phyloP scores from a whole-genome alignment of 2,329 filamentous ascomycete genomes.

The Phialemonium atrogriseum region DNA sequence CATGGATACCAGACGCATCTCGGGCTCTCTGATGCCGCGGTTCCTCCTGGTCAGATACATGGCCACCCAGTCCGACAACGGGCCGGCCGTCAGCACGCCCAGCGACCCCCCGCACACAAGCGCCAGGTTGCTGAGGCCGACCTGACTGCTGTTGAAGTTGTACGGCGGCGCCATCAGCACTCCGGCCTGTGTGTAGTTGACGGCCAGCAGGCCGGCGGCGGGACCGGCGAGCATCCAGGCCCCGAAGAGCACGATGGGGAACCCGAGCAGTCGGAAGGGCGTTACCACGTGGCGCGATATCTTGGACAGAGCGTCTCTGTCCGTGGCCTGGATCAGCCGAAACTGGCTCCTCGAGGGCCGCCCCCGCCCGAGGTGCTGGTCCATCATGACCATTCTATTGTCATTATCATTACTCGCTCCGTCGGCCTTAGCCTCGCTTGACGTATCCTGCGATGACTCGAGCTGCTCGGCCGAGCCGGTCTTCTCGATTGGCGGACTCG shows the following conservation, averaged over 20 bases:
- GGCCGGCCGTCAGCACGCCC: slow-evolving; percentile 24
- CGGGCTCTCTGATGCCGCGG: slow-evolving; percentile 29
- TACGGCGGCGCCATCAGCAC: slow-evolving; percentile 39
- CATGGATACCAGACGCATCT: slow-evolving; percentile 28
- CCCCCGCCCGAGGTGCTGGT: too few species aligned
- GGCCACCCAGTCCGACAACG: slow-evolving; percentile 27
- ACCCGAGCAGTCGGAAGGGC: slow-evolving; percentile 31
- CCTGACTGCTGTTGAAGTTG: slow-evolving; percentile 25
- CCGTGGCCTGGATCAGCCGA: too few species aligned
- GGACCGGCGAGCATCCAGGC: slow-evolving; percentile 29
- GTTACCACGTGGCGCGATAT: slow-evolving; percentile 14
- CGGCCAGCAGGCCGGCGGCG: slow-evolving; percentile 29
- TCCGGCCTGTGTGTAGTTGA: slow-evolving; percentile 30
- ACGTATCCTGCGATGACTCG: too few species aligned
- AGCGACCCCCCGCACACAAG: slow-evolving; percentile 26
- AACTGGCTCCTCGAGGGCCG: too few species aligned
- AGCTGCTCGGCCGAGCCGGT: too few species aligned
- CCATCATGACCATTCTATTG: too few species aligned
- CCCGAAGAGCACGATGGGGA: slow-evolving; percentile 32
- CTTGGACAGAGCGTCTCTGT: too few species aligned
- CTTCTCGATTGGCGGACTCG: too few species aligned
- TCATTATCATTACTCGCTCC: too few species aligned
- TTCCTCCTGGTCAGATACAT: slow-evolving; percentile 22
- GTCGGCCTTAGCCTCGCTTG: too few species aligned
- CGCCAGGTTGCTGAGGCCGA: slow-evolving; percentile 35